Evolutionary conservation across 1,284 basidiomycete species (phyloP), one percentile per base, ranked within the genome.

Genomic region (Hemileia vastatrix): DNA sequence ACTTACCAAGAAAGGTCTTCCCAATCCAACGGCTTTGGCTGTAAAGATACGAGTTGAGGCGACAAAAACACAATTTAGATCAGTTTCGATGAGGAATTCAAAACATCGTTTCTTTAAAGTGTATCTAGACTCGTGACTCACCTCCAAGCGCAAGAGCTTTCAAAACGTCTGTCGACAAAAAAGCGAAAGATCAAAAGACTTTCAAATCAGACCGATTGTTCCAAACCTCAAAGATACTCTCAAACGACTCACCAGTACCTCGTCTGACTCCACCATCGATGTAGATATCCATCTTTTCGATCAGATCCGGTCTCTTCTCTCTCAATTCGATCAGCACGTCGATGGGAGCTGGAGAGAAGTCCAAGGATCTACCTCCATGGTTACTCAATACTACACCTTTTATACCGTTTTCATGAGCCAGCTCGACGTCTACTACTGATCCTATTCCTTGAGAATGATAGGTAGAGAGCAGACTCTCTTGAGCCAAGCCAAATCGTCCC

Each of bases 101-200:
- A 27, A 27, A 27, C 27, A 27, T 27, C 27, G 27, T 27, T 27
- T 27, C 27, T 27, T 27, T 27, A 27, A 27, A 27, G 27, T 27
- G 27, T 27, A 27, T 27, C 27, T 27, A 27, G 27, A 27, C 27
- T 27, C 27, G 15, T 40, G 9, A 40, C 36, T 40, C n/a, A n/a
- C n/a, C n/a, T n/a, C 92, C 93, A 24, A 96, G 79, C 68, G 90
- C 93, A 1, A 96, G 77, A 0, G 91, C 90, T 77, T 96, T 96
- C 57, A 96, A 77, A 6, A 94, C 85, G 75, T n/a, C 75, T 33
- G 75, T 69, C 13, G 49, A 15, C 8, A 23, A 43, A 6, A 11
- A 13, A 6, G 23, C 4, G 9, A 36, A 19, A 13, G 23, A 44
- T 1, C 18, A 32, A 45, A 23, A 18, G 40, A 18, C 15, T 4